Evolutionary conservation across 805 yeast species (phyloP).

Genomic region (Huiozyma naganishii): DNA sequence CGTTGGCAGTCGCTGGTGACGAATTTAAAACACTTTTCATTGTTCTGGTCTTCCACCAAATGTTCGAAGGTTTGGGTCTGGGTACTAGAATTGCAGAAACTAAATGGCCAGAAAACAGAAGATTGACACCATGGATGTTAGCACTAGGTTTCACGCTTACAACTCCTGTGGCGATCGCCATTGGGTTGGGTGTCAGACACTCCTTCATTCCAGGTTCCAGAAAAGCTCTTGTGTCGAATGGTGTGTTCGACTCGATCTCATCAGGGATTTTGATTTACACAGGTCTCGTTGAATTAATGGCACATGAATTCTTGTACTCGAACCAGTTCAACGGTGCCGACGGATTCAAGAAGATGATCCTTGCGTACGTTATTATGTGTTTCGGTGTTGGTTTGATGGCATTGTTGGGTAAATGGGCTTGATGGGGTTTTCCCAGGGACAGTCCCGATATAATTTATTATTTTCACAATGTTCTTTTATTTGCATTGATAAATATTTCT

Average conservation of each 20-base stretch:
- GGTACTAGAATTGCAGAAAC: slow-evolving; percentile 59
- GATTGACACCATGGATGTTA: slow-evolving; percentile 34
- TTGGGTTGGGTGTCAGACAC: slow-evolving; percentile 59
- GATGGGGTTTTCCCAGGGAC: slow-evolving; percentile 4
- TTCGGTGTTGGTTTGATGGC: slow-evolving; percentile 74
- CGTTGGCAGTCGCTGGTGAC: slow-evolving; percentile 53
- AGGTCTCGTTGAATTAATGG: slow-evolving; percentile 65
- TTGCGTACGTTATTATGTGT: slow-evolving; percentile 35
- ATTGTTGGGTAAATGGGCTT: slow-evolving; percentile 68
- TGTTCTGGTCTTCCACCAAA: slow-evolving; percentile 63
- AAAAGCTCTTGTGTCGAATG: slow-evolving; percentile 45
- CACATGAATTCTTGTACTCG: slow-evolving; percentile 57
- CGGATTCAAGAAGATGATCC: slow-evolving; percentile 41
- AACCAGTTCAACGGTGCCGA: slow-evolving; percentile 52
- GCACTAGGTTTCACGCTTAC: slow-evolving; percentile 44
- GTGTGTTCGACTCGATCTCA: slow-evolving; percentile 59
- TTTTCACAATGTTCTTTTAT: no score
- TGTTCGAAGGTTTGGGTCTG: slow-evolving; percentile 71
- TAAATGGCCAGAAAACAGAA: slow-evolving; percentile 38
- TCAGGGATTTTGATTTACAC: slow-evolving; percentile 65
- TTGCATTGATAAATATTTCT: background rate
- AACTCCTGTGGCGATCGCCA: slow-evolving; percentile 64
- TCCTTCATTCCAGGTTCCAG: slow-evolving; percentile 45
- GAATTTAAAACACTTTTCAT: slow-evolving; percentile 54
- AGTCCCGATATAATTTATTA: background rate